Evolutionary conservation across 2,329 filamentous ascomycete species (phyloP).

Genomic region (Talaromyces sp.): DNA sequence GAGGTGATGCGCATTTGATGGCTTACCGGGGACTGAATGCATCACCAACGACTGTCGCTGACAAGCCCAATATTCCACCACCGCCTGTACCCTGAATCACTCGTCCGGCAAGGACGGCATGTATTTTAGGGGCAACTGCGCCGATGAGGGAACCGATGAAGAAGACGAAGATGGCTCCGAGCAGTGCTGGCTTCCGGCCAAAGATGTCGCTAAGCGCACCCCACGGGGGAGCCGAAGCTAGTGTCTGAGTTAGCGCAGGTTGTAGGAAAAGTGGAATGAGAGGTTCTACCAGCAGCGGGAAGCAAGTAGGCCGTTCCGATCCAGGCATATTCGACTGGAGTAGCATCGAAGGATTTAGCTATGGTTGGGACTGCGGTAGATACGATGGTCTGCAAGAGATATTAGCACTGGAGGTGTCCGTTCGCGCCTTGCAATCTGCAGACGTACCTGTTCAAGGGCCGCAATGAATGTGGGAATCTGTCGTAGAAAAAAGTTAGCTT

Average conservation of each 20-base stretch:
- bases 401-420: not conserved
- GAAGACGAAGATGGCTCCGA: not conserved
- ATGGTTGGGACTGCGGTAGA: not conserved
- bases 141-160: constrained; percentile 1
- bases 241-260: not conserved
- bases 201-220: constrained; percentile 4
- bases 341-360: not conserved
- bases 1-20: not conserved
- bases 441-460: constrained; percentile 7
- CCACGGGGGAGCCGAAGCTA: constrained; percentile 5
- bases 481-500: not conserved
- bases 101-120: not conserved
- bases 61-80: constrained; percentile 2
- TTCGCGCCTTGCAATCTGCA: not conserved
- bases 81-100: constrained; percentile 4
- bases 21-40: constrained; percentile 3
- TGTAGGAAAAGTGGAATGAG: too few species aligned
- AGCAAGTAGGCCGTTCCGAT: constrained; percentile 5
- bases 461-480: constrained; percentile 10
- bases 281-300: not conserved
- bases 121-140: not conserved
- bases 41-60: constrained; percentile 3
- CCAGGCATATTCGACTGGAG: not conserved
- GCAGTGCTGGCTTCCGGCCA: not conserved
- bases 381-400: not conserved